Percentiles rank a stretch among this genome's conserved stretches.
Conservation (phyloP, 1,284 basidiomycete species). For the Cryptococcus amylolentus region DNA sequence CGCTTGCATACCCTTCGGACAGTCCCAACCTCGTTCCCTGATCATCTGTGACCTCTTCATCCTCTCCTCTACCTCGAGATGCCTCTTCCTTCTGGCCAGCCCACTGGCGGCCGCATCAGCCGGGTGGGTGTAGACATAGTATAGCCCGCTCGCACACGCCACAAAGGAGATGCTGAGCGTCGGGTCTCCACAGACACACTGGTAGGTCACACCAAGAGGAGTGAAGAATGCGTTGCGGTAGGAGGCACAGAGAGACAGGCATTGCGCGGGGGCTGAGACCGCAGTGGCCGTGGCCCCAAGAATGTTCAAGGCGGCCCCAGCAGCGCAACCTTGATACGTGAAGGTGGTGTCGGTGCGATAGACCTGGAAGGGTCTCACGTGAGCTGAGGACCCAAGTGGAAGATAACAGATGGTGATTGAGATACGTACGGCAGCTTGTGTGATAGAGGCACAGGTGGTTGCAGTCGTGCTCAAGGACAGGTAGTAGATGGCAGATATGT, state of each 20-base stretch:
- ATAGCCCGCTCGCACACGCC: conserved; percentile 6
- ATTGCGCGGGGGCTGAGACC: conserved; percentile 7
- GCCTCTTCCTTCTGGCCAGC: conserved; percentile 4
- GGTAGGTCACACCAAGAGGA: conserved; percentile 3
- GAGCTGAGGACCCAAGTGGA: background rate
- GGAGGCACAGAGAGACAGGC: conserved; percentile 6
- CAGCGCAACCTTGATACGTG: conserved; percentile 5
- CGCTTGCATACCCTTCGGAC: conserved; percentile 10
- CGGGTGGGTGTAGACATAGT: conserved; percentile 6
- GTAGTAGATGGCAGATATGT: conserved; percentile 1
- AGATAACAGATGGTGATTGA: background rate
- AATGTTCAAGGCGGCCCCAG: background rate
- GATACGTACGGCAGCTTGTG: conserved; percentile 9
- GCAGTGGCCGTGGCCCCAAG: background rate
- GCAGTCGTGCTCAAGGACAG: background rate
- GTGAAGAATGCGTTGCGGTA: conserved; percentile 6
- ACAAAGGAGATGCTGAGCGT: background rate
- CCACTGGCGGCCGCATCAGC: conserved; percentile 7
- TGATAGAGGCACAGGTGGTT: background rate
- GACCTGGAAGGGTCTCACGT: background rate
- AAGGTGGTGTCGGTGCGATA: conserved; percentile 4
- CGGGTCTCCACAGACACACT: conserved; percentile 11
- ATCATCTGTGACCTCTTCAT: background rate
- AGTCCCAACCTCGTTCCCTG: conserved; percentile 7
- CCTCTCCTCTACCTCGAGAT: background rate